Percentiles rank a stretch among this genome's conserved stretches.
Evolutionary conservation across 108 stramenopile species (phyloP).

Genomic region (Mediolabrus comicus): DNA sequence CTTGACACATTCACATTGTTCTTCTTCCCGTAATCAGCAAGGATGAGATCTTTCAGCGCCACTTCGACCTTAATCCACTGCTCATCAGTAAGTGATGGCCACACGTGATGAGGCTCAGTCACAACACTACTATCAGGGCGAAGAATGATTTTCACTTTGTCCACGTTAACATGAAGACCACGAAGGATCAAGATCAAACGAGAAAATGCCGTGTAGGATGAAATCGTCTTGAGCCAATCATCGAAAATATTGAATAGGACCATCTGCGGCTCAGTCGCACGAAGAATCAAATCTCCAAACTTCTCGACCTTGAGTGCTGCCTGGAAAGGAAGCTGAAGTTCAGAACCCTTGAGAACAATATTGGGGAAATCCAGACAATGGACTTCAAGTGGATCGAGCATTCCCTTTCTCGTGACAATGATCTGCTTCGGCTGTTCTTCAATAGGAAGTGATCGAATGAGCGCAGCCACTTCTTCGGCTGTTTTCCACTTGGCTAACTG

Average conservation of each 20-base stretch:
- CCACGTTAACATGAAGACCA: conserved; percentile 95
- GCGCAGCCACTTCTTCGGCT: conserved; percentile 98
- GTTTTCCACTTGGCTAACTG: conserved; percentile 99
- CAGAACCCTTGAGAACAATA: conserved; percentile 97
- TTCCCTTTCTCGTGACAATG: conserved; percentile 98
- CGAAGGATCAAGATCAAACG: conserved; percentile 96
- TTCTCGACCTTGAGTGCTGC: conserved; percentile 98
- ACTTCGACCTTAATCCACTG: conserved; percentile 99
- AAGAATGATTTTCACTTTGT: conserved; percentile 96
- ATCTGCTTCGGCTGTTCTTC: conserved; percentile 99
- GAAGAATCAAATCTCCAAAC: conserved; percentile 97
- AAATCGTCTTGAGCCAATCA: conserved; percentile 98
- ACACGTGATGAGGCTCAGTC: conserved; percentile 98
- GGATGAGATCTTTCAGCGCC: conserved; percentile 97
- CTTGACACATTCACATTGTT: conserved; percentile 99
- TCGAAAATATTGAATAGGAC: conserved; percentile 99
- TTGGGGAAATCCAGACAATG: conserved; percentile 99
- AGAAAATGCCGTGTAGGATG: conserved; percentile 99
- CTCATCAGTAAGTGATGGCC: conserved; percentile 98
- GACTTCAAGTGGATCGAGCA: conserved; percentile 99
- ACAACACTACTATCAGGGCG: conserved; percentile 97
- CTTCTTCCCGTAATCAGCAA: conserved; percentile 98
- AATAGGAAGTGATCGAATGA: conserved; percentile 97
- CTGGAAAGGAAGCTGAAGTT: conserved; percentile 99
- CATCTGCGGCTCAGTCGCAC: conserved; percentile 99